These are phyloP conservation scores for Pichia sorboxylosa DNA, from an alignment of 1,139 yeast genomes.

Conservation along the genomic window DNA sequence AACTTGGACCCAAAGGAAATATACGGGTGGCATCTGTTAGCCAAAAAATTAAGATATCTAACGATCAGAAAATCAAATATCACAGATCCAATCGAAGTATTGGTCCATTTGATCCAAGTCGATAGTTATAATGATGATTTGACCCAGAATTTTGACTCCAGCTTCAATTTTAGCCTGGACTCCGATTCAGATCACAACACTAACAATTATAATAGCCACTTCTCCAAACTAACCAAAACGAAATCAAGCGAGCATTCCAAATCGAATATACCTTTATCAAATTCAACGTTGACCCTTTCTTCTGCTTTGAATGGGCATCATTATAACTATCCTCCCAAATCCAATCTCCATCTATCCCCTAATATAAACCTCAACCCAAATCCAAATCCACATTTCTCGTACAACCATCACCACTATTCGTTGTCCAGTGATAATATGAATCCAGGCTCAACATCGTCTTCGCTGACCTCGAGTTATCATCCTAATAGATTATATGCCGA, in stretches of 20 bases:
- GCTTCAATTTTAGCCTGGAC: slow-evolving; percentile 7
- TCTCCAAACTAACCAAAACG: slow-evolving; percentile 3
- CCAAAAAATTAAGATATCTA: slow-evolving; percentile 45
- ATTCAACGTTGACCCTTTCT: slow-evolving; percentile 4
- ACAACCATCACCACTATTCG: slow-evolving; percentile 3
- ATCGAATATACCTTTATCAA: slow-evolving; percentile 5
- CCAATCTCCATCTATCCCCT: slow-evolving; percentile 11
- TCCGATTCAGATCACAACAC: slow-evolving; percentile 5
- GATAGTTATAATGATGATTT: slow-evolving; percentile 2
- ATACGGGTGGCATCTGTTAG: slow-evolving; percentile 51
- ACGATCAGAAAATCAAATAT: slow-evolving; percentile 42
- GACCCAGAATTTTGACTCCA: slow-evolving; percentile 1
- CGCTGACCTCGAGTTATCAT: slow-evolving; percentile 9
- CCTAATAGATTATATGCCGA: slow-evolving; percentile 15
- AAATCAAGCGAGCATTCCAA: slow-evolving; percentile 2
- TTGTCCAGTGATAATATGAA: slow-evolving; percentile 4
- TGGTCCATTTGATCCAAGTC: slow-evolving; percentile 32
- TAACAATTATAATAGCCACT: slow-evolving; percentile 3
- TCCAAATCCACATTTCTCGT: slow-evolving; percentile 1
- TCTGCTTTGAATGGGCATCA: slow-evolving; percentile 4
- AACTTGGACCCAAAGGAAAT: slow-evolving; percentile 56
- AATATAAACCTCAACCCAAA: slow-evolving; percentile 3
- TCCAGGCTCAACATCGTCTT: slow-evolving; percentile 6
- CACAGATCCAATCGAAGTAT: slow-evolving; percentile 40
- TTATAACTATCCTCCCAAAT: slow-evolving; percentile 6